Evolutionary conservation across 1,284 basidiomycete genomes (phyloP).

Genomic region (Cryptococcus sp.): DNA sequence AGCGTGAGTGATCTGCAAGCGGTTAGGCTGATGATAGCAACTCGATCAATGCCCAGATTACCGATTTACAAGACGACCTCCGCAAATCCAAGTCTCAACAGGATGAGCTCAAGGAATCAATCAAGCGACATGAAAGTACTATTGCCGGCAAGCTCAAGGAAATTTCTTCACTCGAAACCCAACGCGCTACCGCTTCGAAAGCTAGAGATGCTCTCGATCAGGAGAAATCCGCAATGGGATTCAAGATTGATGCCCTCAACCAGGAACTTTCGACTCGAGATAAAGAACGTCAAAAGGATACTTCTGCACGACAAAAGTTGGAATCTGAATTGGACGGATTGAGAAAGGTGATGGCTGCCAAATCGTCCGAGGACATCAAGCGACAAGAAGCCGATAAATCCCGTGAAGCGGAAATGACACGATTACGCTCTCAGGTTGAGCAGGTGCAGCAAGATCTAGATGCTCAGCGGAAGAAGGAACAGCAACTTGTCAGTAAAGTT

Average conservation of each 20-base stretch:
- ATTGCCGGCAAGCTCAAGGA: conserved; percentile 76
- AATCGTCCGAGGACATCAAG: conserved; percentile 78
- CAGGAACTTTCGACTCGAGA: conserved; percentile 64
- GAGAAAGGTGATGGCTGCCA: conserved; percentile 72
- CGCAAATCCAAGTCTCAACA: conserved; percentile 74
- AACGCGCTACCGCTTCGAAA: conserved; percentile 54
- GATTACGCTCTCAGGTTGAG: conserved; percentile 65
- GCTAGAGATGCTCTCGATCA: conserved; percentile 37
- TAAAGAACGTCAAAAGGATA: conserved; percentile 58
- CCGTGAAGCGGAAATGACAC: conserved; percentile 74
- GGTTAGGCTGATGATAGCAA: conserved; percentile 53
- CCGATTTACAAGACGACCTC: conserved; percentile 61
- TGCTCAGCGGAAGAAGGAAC: conserved; percentile 33
- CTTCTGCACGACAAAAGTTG: conserved; percentile 58
- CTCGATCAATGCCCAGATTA: conserved; percentile 57
- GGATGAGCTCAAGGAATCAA: conserved; percentile 57
- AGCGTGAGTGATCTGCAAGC: conserved; percentile 53
- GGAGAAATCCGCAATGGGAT: conserved; percentile 59
- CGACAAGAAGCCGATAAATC: conserved; percentile 79
- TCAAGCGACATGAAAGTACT: conserved; percentile 58
- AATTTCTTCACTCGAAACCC: conserved; percentile 58
- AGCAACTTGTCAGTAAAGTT: conserved; percentile 41
- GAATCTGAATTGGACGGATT: conserved; percentile 83
- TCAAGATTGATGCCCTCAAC: conserved; percentile 63
- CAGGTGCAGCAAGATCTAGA: conserved; percentile 31